These are phyloP conservation scores for Xylaria sp. DNA, from an alignment of 2,329 filamentous ascomycete species.

Conservation along the genomic window DNA sequence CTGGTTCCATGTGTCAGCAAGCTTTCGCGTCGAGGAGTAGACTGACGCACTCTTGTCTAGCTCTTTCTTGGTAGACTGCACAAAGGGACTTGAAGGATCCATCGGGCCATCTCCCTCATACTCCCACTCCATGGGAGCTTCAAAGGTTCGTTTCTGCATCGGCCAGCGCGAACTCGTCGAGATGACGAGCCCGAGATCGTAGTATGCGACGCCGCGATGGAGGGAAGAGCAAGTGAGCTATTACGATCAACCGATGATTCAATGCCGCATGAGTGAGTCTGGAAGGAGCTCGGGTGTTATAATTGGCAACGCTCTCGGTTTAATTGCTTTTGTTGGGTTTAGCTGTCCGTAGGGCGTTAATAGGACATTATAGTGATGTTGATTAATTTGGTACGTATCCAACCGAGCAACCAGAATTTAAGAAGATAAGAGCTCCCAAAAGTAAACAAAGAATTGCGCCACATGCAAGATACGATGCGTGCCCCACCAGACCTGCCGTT, in stretches of 20 bases:
- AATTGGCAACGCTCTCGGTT: neutral
- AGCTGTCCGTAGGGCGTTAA: neutral
- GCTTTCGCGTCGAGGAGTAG: conserved; percentile 3
- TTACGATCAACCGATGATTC: neutral
- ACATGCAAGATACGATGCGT: neutral
- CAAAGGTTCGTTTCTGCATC: conserved; percentile 53
- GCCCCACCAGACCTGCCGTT: neutral
- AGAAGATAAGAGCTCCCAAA: neutral
- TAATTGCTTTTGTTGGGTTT: neutral
- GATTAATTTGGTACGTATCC: neutral
- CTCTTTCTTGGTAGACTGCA: conserved; percentile 43
- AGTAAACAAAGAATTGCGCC: conserved; percentile 17
- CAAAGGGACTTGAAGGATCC: conserved; percentile 58
- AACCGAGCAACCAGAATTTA: neutral
- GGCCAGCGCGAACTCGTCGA: neutral
- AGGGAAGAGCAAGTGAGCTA: neutral
- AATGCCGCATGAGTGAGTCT: neutral
- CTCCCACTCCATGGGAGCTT: conserved; percentile 63
- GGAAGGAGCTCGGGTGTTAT: neutral
- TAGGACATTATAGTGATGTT: neutral
- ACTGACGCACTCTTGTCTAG: conserved; percentile 39
- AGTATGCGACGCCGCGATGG: no score
- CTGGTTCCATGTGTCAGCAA: conserved; percentile 27
- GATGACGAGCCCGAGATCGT: no score
- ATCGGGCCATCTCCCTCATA: conserved; percentile 53